Percentiles rank a stretch among this genome's conserved stretches.
These are phyloP conservation scores for Solanum chmielewskii DNA, from an alignment of 257 asterid genomes.

Conservation along the genomic window DNA sequence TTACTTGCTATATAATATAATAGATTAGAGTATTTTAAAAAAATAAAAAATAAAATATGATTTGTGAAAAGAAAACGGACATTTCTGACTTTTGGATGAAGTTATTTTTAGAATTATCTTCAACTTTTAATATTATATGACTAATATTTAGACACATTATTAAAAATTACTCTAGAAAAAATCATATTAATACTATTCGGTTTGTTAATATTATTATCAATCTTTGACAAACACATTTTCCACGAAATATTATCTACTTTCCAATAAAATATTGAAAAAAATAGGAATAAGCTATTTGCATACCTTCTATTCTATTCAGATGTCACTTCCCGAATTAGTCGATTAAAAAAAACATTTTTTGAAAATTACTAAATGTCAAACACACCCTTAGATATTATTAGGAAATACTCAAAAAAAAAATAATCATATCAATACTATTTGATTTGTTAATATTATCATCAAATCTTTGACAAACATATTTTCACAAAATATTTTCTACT, in stretches of 20 bases:
- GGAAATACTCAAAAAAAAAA: too few relatives aligned
- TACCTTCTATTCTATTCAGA: rapidly evolving
- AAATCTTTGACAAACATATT: too few relatives aligned
- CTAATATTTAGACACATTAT: background rate
- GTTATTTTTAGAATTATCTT: background rate
- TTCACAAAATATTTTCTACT: too few relatives aligned
- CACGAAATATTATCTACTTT: background rate
- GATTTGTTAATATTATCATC: too few relatives aligned
- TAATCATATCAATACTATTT: too few relatives aligned
- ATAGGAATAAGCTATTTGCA: background rate
- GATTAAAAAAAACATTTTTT: background rate
- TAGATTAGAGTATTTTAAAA: background rate
- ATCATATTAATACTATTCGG: too few relatives aligned
- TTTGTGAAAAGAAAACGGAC: background rate
- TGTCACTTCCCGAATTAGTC: too few relatives aligned
- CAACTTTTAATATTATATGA: background rate
- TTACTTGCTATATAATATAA: background rate
- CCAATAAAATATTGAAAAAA: background rate
- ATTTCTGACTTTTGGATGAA: background rate
- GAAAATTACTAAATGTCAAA: background rate
- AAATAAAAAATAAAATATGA: background rate
- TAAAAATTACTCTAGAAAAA: background rate
- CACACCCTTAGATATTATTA: background rate
- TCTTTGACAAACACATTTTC: background rate
- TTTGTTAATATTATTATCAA: background rate